Evolutionary conservation across 495 filamentous ascomycete species (phyloP), one percentile per base, ranked within the genome.

Genomic region (Penicillium manginii): DNA sequence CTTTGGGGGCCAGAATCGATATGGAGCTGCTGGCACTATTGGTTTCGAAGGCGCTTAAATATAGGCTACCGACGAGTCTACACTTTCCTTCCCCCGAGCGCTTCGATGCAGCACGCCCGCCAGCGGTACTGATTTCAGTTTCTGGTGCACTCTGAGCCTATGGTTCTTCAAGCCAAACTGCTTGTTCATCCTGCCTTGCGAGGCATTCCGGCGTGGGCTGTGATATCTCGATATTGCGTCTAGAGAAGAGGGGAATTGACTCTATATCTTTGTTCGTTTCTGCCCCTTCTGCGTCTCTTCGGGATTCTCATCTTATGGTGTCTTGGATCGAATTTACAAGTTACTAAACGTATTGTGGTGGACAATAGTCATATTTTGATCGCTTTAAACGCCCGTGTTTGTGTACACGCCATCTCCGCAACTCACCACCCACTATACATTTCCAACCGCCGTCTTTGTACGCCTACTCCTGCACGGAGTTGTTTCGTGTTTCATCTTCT

Each of bases 11-110:
- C 46, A 54, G 50, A 65, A 57, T 54, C 47, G 54, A 67, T 65
- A 64, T 63, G 43, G 60, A 54, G 52, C 31, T 42, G 62, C 50
- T 52, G 52, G 52, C 47, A 64, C 64, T 62, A 67, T 64, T 60
- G 58, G 33, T 43, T 58, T 58, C 39, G 59, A 47, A 62, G 68
- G 73, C 75, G 75, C 75, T 78, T 77, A 75, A 73, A 74, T 70
- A 71, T 66, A 76, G 72, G 67, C 67, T 63, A 67, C 75, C 68
- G 57, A 72, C 59, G 64, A 74, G 60, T 60, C 66, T 70, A 60
- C 64, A 62, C 63, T 62, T 68, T 52, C 63, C 50, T 64, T 60
- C 59, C 54, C 42, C 60, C 40, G 57, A 65, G 57, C 62, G 58
- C 57, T 61, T 63, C 59, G 62, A 58, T 73, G 75, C 72, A 67